These are phyloP conservation scores for Spergularia azorica DNA, from an alignment of 179 eudicot species.

Conservation along the genomic window DNA sequence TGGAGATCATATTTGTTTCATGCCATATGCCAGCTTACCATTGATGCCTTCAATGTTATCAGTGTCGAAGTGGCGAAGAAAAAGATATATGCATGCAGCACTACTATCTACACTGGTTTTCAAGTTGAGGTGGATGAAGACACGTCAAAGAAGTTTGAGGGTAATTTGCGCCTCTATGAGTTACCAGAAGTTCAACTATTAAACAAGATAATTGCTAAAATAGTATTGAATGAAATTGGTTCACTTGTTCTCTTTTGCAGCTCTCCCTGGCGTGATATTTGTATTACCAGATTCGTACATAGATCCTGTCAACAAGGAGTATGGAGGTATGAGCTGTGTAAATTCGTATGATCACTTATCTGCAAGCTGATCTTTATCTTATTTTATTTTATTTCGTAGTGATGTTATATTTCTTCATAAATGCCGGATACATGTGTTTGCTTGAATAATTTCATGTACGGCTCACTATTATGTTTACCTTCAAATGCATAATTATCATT, in stretches of 20 bases:
- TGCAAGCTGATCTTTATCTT: not conserved
- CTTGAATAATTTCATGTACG: not conserved
- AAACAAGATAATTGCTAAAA: not conserved
- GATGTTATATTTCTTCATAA: not conserved
- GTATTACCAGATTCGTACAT: constrained; percentile 92
- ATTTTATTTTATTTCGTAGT: not conserved
- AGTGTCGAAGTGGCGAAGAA: constrained; percentile 95
- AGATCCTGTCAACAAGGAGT: constrained; percentile 93
- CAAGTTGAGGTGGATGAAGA: constrained; percentile 81
- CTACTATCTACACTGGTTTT: constrained; percentile 85
- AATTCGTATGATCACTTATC: not conserved
- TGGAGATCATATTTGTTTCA: not conserved
- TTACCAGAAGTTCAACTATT: not conserved
- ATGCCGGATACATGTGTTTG: not conserved
- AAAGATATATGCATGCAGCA: constrained; percentile 92
- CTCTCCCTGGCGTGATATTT: constrained; percentile 82
- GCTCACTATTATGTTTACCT: not conserved
- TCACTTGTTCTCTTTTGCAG: constrained; percentile 38
- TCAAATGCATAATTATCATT: too few relatives aligned
- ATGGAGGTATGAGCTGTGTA: constrained; percentile 64
- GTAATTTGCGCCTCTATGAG: constrained; percentile 29
- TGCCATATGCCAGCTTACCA: not conserved
- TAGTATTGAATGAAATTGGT: not conserved
- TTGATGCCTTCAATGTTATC: constrained; percentile 11
- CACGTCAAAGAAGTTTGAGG: constrained; percentile 66